phyloP scores from a whole-genome alignment of 345 rosid genomes.

The Citrus reticulata region DNA sequence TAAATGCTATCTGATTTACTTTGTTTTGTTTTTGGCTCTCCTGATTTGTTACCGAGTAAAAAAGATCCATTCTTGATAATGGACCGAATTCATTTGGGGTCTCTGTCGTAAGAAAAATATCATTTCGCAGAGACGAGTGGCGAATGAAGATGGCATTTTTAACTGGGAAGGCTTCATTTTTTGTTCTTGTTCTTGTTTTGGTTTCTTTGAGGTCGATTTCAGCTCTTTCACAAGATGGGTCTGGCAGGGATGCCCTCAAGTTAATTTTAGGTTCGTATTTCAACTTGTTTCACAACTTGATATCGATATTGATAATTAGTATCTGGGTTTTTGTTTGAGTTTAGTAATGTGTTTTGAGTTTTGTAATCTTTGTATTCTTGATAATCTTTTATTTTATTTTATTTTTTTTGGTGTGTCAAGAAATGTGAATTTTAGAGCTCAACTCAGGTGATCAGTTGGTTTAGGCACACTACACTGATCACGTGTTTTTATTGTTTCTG shows the following conservation, averaged over 20 bases:
- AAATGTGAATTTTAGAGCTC: not conserved
- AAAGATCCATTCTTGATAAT: slow-evolving; percentile 13
- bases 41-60: slow-evolving; percentile 8
- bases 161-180: slow-evolving; percentile 10
- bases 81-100: slow-evolving; percentile 13
- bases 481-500: not conserved
- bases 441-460: not conserved
- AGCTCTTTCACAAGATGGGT: slow-evolving; percentile 22
- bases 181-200: slow-evolving; percentile 12
- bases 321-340: slow-evolving; percentile 11
- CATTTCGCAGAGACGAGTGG: not conserved
- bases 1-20: not conserved
- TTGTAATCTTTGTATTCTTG: not conserved
- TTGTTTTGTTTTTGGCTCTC: slow-evolving; percentile 7
- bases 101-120: not conserved
- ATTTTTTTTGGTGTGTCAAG: not conserved
- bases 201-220: slow-evolving; percentile 28
- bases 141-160: slow-evolving; percentile 20
- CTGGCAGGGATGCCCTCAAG: slow-evolving; percentile 44
- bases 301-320: not conserved
- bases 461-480: not conserved
- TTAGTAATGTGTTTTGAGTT: not conserved
- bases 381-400: no score
- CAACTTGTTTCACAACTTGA: not conserved
- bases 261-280: slow-evolving; percentile 47